A percentile compares a stretch with the other conserved stretches of the same genome.
These are phyloP conservation scores for Batrachochytrium dendrobatidis DNA, from an alignment of 371 early-diverging fungal species.

Conservation along the genomic window DNA sequence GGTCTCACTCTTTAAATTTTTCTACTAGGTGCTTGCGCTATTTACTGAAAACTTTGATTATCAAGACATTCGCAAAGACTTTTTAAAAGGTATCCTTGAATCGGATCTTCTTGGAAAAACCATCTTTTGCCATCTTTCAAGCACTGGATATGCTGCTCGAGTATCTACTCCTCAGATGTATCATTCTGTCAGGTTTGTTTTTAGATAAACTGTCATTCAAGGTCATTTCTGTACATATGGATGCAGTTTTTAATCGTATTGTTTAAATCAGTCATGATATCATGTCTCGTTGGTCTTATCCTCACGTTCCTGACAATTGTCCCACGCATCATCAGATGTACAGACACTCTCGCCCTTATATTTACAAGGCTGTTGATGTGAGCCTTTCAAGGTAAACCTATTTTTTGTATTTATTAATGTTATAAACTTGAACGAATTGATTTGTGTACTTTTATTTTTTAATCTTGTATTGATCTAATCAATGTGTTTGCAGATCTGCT, in stretches of 20 bases:
- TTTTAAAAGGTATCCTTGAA: constrained; percentile 84
- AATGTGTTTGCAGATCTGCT: constrained; percentile 58
- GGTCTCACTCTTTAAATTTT: too few relatives aligned
- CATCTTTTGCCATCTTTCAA: constrained; percentile 73
- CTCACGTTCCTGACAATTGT: constrained; percentile 86
- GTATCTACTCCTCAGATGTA: constrained; percentile 78
- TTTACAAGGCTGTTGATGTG: constrained; percentile 78
- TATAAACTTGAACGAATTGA: too few relatives aligned
- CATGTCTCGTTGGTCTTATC: constrained; percentile 85
- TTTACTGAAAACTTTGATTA: constrained; percentile 97
- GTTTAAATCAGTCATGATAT: constrained; percentile 62
- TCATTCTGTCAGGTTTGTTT: constrained; percentile 59
- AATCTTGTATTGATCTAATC: too few relatives aligned
- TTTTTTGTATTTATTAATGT: too few relatives aligned
- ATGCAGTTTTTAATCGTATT: neutral
- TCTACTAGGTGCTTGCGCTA: constrained; percentile 71
- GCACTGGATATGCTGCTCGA: constrained; percentile 75
- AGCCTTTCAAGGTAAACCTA: constrained; percentile 51
- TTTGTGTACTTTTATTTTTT: too few relatives aligned
- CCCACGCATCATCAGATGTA: constrained; percentile 60
- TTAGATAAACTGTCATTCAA: neutral
- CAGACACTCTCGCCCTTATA: constrained; percentile 63
- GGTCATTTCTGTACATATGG: neutral
- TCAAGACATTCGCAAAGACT: constrained; percentile 82
- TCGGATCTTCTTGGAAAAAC: constrained; percentile 85